Conservation (phyloP, 495 filamentous ascomycete genomes). For the Trichoderma gamsii region DNA sequence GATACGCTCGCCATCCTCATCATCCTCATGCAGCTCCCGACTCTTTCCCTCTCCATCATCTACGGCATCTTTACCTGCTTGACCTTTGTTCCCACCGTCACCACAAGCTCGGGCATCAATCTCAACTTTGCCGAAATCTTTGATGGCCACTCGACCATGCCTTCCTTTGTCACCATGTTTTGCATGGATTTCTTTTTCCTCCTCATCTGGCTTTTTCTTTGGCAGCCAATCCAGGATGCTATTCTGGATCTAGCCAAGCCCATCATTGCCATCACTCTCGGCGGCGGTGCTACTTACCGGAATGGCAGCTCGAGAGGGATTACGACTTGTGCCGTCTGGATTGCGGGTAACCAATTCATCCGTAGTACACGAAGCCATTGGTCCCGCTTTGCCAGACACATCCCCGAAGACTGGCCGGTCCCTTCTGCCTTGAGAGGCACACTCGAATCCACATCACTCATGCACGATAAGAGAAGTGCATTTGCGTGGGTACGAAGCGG, state of each 20-base stretch:
- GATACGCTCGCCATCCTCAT: constrained; percentile 98
- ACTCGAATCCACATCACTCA: constrained; percentile 35
- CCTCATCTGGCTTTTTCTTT: constrained; percentile 81
- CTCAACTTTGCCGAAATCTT: constrained; percentile 47
- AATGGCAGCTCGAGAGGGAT: constrained; percentile 66
- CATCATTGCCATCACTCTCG: constrained; percentile 41
- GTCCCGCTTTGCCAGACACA: constrained; percentile 44
- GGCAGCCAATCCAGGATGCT: constrained; percentile 80
- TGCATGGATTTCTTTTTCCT: constrained; percentile 77
- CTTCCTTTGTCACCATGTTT: constrained; percentile 75
- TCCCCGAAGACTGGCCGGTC: constrained; percentile 18
- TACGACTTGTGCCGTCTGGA: constrained; percentile 72
- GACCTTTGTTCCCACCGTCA: constrained; percentile 81
- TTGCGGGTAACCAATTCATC: constrained; percentile 32
- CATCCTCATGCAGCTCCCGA: constrained; percentile 91
- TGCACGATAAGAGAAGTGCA: constrained; percentile 43
- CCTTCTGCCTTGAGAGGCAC: constrained; percentile 15
- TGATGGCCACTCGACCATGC: constrained; percentile 49
- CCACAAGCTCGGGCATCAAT: constrained; percentile 46
- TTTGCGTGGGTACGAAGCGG: constrained; percentile 52
- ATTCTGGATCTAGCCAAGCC: constrained; percentile 92
- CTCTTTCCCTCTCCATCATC: constrained; percentile 80
- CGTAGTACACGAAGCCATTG: constrained; percentile 48
- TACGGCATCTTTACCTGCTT: constrained; percentile 90
- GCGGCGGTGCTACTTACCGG: constrained; percentile 47